Evolutionary conservation across 768 basidiomycete species (phyloP).

Genomic region (Cystoderma amianthinum): DNA sequence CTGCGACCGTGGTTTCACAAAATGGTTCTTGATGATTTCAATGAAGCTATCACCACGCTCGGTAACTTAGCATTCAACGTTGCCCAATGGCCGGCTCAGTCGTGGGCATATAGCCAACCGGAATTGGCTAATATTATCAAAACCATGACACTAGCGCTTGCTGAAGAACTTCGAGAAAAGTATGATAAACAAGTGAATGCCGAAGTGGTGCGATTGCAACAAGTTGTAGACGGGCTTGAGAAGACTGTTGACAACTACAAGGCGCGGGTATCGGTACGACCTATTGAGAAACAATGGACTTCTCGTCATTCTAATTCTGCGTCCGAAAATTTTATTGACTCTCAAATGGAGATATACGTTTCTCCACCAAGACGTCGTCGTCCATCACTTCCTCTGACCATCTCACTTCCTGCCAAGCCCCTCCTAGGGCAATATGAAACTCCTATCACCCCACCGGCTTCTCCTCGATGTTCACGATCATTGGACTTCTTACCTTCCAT

Average conservation of each 20-base stretch:
- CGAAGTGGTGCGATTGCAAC: conserved; percentile 42
- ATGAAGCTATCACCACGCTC: conserved; percentile 25
- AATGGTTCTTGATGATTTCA: conserved; percentile 29
- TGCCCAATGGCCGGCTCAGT: conserved; percentile 61
- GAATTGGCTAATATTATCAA: conserved; percentile 57
- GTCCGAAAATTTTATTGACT: no score
- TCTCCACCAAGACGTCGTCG: no score
- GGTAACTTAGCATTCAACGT: conserved; percentile 39
- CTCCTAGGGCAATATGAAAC: conserved; percentile 16
- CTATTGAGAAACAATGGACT: no score
- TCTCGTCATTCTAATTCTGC: no score
- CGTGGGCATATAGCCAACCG: conserved; percentile 59
- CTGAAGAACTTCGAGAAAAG: conserved; percentile 55
- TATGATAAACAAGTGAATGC: conserved; percentile 20
- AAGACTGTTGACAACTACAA: conserved; percentile 35
- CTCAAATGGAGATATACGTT: no score
- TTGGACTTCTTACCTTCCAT: neutral
- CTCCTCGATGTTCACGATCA: conserved; percentile 15
- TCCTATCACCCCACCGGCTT: conserved; percentile 27
- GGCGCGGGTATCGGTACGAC: conserved; percentile 8
- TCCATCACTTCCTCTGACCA: conserved; percentile 9
- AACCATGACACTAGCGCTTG: conserved; percentile 52
- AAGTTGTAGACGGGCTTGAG: conserved; percentile 43
- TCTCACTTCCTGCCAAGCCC: conserved; percentile 10
- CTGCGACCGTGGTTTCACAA: conserved; percentile 66